A percentile compares a stretch with the other conserved stretches of the same genome.
Evolutionary conservation across 768 basidiomycete genomes (phyloP).

Genomic region (Rhizopogon vulgaris): DNA sequence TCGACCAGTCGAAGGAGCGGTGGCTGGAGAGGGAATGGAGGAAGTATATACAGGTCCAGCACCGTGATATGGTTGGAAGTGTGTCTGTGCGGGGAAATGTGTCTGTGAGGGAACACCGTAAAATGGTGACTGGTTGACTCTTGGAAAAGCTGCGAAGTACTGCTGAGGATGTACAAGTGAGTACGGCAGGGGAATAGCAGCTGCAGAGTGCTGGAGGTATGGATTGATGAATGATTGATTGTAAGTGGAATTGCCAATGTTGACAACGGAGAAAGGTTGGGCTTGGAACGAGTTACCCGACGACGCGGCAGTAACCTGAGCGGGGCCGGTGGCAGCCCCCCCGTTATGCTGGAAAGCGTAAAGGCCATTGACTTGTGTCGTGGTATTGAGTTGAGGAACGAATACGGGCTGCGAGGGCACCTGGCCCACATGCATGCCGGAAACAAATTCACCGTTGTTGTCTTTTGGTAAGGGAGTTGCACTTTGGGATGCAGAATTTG

Average conservation of each 20-base stretch:
- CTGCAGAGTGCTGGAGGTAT: no score
- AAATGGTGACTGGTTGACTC: no score
- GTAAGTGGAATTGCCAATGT: not conserved
- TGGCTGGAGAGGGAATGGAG: no score
- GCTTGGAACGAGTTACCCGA: not conserved
- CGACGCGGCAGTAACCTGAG: not conserved
- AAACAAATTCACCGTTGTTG: not conserved
- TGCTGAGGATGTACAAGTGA: no score
- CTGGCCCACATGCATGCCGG: not conserved
- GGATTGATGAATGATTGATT: not conserved
- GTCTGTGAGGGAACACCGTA: no score
- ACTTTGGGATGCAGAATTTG: not conserved
- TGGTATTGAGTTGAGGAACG: not conserved
- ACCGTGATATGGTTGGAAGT: no score
- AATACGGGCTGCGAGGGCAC: not conserved
- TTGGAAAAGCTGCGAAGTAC: no score
- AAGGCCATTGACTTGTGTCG: not conserved
- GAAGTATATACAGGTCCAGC: no score
- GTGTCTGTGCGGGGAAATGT: no score
- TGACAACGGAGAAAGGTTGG: not conserved
- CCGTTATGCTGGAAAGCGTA: not conserved
- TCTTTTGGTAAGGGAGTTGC: not conserved
- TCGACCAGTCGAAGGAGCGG: no score
- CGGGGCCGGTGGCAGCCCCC: not conserved
- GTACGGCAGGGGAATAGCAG: no score